Evolutionary conservation across 257 asterid species (phyloP), one percentile per base, ranked within the genome.

Genomic region (Fraxinus quadrangulata): DNA sequence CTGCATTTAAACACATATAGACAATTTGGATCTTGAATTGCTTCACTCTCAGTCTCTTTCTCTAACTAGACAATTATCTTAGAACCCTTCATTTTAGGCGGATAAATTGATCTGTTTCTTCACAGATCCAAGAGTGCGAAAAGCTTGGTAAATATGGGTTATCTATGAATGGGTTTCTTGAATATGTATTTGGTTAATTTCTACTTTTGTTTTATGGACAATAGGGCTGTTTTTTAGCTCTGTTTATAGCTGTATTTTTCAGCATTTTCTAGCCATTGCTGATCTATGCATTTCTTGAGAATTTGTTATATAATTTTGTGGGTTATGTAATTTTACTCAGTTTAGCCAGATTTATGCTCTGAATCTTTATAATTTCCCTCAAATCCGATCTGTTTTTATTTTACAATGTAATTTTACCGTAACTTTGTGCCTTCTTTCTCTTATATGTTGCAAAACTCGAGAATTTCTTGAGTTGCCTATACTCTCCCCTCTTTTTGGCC

Each of bases 231-330:
- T 67, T 65, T 10, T 40, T 40, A 10, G 13, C n/a, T 45, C 33
- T 72, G 26, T 42, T 79, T 77, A 51, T 69, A 74, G 81, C 81
- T 79, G 77, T 75, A 74, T n/a, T 5, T 24, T 42, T 11, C 5
- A 45, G 6, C 54, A 45, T 45, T 70, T 74, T 31, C 75, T 82
- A 40, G 16, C 49, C 4, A 0, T 83, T 82, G 84, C 74, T 84
- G 89, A 85, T 87, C 84, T 83, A 45, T 24, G 33, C 83, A 79
- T 77, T 77, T 85, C 78, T 83, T 74, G 81, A 59, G 69, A 74
- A 14, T 47, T 14, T 42, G 16, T 42, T 42, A 42, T 42, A 42
- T 42, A 42, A 11, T 42, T 42, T 2, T 10, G 16, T 42, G 49
- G 49, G 16, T 42, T 42, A 65, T 69, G 34, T 75, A 77, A 76